Evolutionary conservation across 129 eudicot genomes (phyloP).

Genomic region (Artemisia argyi): DNA sequence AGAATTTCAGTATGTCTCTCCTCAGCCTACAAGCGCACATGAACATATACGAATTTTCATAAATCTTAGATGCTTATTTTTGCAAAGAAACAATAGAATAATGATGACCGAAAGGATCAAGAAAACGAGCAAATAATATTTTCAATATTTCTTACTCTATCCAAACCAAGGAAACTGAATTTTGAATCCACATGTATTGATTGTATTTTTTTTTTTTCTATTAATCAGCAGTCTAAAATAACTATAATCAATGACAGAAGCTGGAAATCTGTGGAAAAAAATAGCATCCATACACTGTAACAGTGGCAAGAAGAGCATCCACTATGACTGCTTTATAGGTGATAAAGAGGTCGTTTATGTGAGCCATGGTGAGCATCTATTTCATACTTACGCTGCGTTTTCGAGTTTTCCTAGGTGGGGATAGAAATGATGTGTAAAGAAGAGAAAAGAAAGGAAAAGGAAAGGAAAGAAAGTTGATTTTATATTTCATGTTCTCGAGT

Average conservation of each 20-base stretch:
- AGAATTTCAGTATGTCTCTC: constrained; percentile 86
- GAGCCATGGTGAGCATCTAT: no score
- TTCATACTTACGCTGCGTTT: no score
- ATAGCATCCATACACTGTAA: neutral
- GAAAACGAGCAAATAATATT: neutral
- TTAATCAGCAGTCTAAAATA: neutral
- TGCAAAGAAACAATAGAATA: neutral
- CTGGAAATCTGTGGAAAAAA: neutral
- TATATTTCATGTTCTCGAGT: no score
- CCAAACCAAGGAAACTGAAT: neutral
- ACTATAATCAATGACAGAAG: neutral
- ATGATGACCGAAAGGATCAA: neutral
- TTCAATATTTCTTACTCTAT: neutral
- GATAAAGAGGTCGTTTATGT: no score
- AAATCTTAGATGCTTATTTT: neutral
- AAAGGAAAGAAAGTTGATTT: no score
- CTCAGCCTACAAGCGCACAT: constrained; percentile 60
- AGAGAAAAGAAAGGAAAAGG: no score
- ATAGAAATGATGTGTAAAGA: no score
- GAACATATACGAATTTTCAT: neutral
- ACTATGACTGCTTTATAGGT: no score
- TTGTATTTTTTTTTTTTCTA: neutral
- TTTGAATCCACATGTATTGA: neutral
- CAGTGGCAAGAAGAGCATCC: neutral
- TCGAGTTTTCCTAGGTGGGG: no score